A percentile compares a stretch with the other conserved stretches of the same genome.
These are phyloP conservation scores for Pestalotiopsis sp. DNA, from an alignment of 2,329 filamentous ascomycete species.

Conservation along the genomic window DNA sequence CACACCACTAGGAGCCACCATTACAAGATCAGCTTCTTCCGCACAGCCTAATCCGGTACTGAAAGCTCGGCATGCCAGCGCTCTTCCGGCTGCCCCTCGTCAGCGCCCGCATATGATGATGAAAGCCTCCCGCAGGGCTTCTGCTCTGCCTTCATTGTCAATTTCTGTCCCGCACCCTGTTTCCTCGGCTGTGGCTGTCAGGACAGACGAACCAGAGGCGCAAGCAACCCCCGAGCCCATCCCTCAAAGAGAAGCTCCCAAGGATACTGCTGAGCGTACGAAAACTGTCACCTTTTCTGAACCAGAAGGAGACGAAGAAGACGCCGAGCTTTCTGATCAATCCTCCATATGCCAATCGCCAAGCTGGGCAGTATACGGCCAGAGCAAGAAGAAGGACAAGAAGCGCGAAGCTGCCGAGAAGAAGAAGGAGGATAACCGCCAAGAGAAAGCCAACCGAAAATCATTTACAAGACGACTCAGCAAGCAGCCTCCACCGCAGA, in stretches of 20 bases:
- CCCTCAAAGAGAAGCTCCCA: slow-evolving; percentile 15
- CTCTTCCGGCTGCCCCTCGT: slow-evolving; percentile 35
- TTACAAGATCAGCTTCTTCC: slow-evolving; percentile 28
- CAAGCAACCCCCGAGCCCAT: slow-evolving; percentile 8
- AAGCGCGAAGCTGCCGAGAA: slow-evolving; percentile 44
- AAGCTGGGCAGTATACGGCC: slow-evolving; percentile 61
- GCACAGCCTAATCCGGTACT: slow-evolving; percentile 29
- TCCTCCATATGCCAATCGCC: slow-evolving; percentile 64
- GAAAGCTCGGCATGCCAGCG: slow-evolving; percentile 35
- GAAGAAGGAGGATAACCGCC: slow-evolving; percentile 46
- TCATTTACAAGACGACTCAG: slow-evolving; percentile 41
- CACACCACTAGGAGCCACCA: slow-evolving; percentile 30
- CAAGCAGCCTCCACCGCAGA: slow-evolving; percentile 37
- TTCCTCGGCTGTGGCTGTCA: slow-evolving; percentile 21
- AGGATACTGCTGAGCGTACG: slow-evolving; percentile 27
- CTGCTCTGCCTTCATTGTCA: slow-evolving; percentile 34
- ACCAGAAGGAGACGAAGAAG: slow-evolving; percentile 34
- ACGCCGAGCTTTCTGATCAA: slow-evolving; percentile 42
- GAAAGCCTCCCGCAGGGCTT: slow-evolving; percentile 33
- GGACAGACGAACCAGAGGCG: slow-evolving; percentile 21
- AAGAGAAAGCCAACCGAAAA: slow-evolving; percentile 40
- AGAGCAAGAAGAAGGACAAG: slow-evolving; percentile 51
- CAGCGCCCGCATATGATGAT: slow-evolving; percentile 33
- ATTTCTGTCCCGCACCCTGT: slow-evolving; percentile 34
- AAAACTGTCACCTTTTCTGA: slow-evolving; percentile 45